Base-by-base conservation (phyloP, 331 rosid genomes). In the Pyracantha coccinea region DNA sequence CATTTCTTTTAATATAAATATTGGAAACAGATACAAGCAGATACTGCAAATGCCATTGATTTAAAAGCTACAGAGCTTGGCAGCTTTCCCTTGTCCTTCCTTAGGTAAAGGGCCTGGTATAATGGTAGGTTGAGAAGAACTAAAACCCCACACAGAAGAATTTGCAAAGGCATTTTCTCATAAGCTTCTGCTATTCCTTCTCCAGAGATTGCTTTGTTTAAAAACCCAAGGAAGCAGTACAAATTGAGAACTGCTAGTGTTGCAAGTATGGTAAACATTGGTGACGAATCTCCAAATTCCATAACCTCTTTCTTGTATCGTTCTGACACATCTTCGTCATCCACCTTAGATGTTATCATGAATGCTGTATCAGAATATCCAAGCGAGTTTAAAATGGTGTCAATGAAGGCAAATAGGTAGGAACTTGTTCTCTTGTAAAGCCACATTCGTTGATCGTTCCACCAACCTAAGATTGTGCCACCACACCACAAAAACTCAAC, bases 271-370 rank as follows among this genome's bases (percentile, higher is more conserved):
- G 88, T 86, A 75, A 87, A 74, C 88, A 89, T 86, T 2, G 91
- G 87, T 4, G 96, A 83, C 41, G 96, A 83, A 65, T 38, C 19
- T 78, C 95, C 95, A 66, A 90, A 90, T 76, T 93, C 98, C 86
- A 90, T 89, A 1, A 87, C 69, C 55, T 90, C 93, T 44, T 87
- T 86, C 73, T 83, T 82, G 14, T 78, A 87, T 33, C 97, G 47
- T 62, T 82, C 71, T 6, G 89, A 85, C 70, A 55, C 91, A 3
- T 89, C 87, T 50, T 89, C 80, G 4, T 86, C 92, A 0, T 82
- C 82, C n/a, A 86, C 90, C 78, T 93, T 93, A 11, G 84, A 52
- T 28, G 89, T 85, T 70, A 85, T 73, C 7, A 59, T 72, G 58
- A 85, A 85, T 59, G 74, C 68, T 7, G 84, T 73, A 2, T 69